Base-by-base conservation (phyloP, 2,329 filamentous ascomycete genomes). In the Cladobotryum mycophilum region DNA sequence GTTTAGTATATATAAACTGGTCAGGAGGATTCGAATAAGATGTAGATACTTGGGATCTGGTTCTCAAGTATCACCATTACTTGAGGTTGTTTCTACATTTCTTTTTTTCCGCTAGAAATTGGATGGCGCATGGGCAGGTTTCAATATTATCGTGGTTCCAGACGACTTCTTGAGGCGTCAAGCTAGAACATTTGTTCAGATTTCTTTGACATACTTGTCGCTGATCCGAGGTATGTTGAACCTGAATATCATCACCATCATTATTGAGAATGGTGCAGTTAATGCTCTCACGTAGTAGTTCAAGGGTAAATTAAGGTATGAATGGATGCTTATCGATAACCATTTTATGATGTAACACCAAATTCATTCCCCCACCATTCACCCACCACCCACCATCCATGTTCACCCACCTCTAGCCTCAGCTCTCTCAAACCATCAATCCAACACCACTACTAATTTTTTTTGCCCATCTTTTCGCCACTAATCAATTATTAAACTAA, bases 1-100 rank as follows among this genome's bases (percentile, higher is more conserved):
- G 66, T 68, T 68, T 51, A 46, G 25, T 30, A 30, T 42, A 20
- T 20, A 55, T 55, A 53, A 38, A 50, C 41, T 14, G 51, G 47
- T 38, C 18, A 25, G 42, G n/a, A 45, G 49, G 49, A 35, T 41
- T 34, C 41, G 41, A 30, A 30, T 30, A 30, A 30, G 25, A 30
- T 30, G 25, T 52, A 48, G 41, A 52, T 38, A 30, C 25, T 30
- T 30, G 9, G 38, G 49, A 42, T 48, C 38, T 42, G 46, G 40
- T 14, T 40, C 43, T 43, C 46, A n/a, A 41, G 42, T 45, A 13
- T n/a, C 15, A 35, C 22, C 25, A 35, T 44, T 15, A 20, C 15
- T 1, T 34, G 33, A 15, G 22, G 7, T 46, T 20, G 17, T 18
- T 18, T 33, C 25, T 47, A 43, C 15, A 22, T 33, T 42, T 22